Conservation (phyloP, 2,329 filamentous ascomycete species). For the Xylariaceae sp. region DNA sequence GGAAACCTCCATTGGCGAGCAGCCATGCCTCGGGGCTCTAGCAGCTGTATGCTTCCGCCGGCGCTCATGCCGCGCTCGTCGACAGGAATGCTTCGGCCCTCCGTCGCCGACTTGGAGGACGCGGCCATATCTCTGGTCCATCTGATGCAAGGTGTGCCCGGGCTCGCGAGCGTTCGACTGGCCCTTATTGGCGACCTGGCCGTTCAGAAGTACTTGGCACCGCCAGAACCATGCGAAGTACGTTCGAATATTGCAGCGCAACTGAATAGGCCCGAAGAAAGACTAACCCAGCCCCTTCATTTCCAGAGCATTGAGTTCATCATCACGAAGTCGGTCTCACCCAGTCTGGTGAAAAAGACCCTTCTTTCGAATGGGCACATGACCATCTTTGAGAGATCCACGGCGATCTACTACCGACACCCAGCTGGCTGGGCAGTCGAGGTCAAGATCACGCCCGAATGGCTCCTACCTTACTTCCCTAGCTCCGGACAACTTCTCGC, state of each 20-base stretch:
- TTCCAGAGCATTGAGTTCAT: slow-evolving; percentile 21
- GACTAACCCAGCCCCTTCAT: background rate
- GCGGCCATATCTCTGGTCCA: slow-evolving; percentile 18
- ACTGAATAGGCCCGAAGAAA: background rate
- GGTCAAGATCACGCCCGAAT: slow-evolving; percentile 21
- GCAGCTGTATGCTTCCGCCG: slow-evolving; percentile 1
- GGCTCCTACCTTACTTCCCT: slow-evolving; percentile 21
- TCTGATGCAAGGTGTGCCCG: slow-evolving; percentile 17
- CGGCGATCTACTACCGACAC: slow-evolving; percentile 18
- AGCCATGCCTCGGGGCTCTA: background rate
- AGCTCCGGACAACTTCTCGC: slow-evolving; percentile 9
- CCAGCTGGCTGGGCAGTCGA: slow-evolving; percentile 18
- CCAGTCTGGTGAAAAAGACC: slow-evolving; percentile 20
- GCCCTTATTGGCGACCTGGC: slow-evolving; percentile 20
- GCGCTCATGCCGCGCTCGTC: slow-evolving; percentile 13
- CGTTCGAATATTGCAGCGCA: background rate
- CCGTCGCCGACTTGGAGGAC: slow-evolving; percentile 17
- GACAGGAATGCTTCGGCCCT: slow-evolving; percentile 14
- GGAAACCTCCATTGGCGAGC: slow-evolving; percentile 7
- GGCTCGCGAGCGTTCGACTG: slow-evolving; percentile 16
- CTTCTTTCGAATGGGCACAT: slow-evolving; percentile 15
- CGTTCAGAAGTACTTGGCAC: slow-evolving; percentile 17
- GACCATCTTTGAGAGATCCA: slow-evolving; percentile 13
- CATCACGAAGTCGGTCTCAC: slow-evolving; percentile 15
- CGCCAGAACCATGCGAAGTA: slow-evolving; percentile 14